Percentiles rank a stretch among this genome's conserved stretches.
Conservation (phyloP, 345 rosid genomes). For the Psidium guajava region DNA sequence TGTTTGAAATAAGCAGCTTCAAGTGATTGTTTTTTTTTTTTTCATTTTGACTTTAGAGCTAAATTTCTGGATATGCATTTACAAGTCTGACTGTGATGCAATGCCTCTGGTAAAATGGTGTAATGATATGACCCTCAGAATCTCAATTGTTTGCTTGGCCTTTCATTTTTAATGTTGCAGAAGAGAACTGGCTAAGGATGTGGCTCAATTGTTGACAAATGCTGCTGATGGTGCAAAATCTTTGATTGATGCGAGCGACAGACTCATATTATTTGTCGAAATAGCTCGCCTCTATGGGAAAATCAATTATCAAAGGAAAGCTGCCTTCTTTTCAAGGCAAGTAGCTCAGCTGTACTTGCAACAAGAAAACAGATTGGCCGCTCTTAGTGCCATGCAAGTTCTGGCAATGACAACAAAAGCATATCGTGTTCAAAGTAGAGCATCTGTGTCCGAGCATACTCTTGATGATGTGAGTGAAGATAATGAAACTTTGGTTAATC, state of each 20-base stretch:
- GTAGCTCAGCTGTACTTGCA: constrained; percentile 93
- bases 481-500: not conserved
- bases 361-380: constrained; percentile 88
- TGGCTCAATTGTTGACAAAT: constrained; percentile 76
- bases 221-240: constrained; percentile 98
- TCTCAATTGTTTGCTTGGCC: not conserved
- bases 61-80: not conserved
- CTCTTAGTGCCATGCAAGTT: constrained; percentile 95
- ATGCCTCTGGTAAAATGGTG: not conserved
- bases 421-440: constrained; percentile 83
- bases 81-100: not conserved
- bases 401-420: constrained; percentile 91
- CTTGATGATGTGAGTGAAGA: constrained; percentile 38
- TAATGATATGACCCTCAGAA: not conserved
- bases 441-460: constrained; percentile 46
- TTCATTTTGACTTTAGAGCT: not conserved
- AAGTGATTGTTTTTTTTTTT: not conserved
- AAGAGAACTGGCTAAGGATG: constrained; percentile 82
- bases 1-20: not conserved
- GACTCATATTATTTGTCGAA: constrained; percentile 81
- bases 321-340: constrained; percentile 97
- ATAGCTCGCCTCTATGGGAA: constrained; percentile 87
- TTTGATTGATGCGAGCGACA: constrained; percentile 88
- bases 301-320: constrained; percentile 88
- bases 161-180: constrained; percentile 22